phyloP scores from a whole-genome alignment of 306 rosid genomes.

The Hippophae tibetana region DNA sequence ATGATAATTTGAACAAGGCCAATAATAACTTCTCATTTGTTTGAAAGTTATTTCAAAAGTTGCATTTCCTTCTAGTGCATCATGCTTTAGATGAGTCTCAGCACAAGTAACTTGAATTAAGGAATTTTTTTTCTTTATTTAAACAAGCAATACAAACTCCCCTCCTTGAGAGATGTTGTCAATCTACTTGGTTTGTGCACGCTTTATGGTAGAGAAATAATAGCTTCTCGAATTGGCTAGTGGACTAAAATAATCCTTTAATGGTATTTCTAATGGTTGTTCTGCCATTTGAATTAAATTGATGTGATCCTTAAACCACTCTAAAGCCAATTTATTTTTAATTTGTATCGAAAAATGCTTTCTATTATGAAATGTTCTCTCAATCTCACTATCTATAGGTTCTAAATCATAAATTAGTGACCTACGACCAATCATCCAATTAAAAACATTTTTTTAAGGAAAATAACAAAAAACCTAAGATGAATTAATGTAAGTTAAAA shows the following conservation, averaged over 20 bases:
- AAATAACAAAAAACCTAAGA: background rate
- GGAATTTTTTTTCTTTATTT: too few relatives aligned
- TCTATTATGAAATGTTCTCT: background rate
- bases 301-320: background rate
- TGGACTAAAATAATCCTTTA: background rate
- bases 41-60: too few relatives aligned
- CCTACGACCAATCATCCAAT: background rate
- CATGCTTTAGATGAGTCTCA: too few relatives aligned
- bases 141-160: too few relatives aligned
- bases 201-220: too few relatives aligned
- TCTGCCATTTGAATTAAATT: background rate
- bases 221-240: background rate
- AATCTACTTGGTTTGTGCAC: too few relatives aligned
- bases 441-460: background rate
- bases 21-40: too few relatives aligned
- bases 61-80: too few relatives aligned
- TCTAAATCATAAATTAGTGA: background rate
- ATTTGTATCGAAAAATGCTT: background rate
- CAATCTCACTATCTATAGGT: constrained; percentile 4
- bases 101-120: too few relatives aligned
- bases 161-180: too few relatives aligned
- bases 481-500: too few relatives aligned
- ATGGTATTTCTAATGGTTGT: background rate
- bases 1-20: too few relatives aligned
- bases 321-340: background rate